Conservation (phyloP, 2,329 filamentous ascomycete species). For the Curvularia spicifera region DNA sequence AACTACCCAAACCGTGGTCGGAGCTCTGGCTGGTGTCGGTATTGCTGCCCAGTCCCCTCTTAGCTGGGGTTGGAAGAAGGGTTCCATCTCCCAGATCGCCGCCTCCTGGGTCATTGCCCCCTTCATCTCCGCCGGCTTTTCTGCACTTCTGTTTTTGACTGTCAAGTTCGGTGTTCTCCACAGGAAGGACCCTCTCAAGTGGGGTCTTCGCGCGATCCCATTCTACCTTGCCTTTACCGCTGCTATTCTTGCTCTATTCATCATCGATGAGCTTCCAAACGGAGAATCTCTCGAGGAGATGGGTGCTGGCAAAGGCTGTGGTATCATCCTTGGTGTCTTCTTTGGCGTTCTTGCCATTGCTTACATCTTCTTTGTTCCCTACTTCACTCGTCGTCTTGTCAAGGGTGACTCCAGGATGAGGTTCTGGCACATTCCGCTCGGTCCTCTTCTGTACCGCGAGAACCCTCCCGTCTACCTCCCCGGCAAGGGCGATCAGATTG, state of each 20-base stretch:
- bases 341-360: conserved; percentile 28
- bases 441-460: conserved; percentile 53
- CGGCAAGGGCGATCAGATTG: conserved; percentile 45
- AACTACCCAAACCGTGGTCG: conserved; percentile 67
- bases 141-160: conserved; percentile 58
- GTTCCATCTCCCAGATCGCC: conserved; percentile 45
- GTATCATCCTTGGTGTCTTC: conserved; percentile 40
- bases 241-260: conserved; percentile 62
- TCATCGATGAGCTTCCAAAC: conserved; percentile 59
- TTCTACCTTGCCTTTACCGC: conserved; percentile 59
- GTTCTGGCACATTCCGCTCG: conserved; percentile 40
- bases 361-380: conserved; percentile 41
- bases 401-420: conserved; percentile 35
- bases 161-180: conserved; percentile 60
- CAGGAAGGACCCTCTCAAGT: conserved; percentile 57
- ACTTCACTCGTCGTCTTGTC: conserved; percentile 37
- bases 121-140: conserved; percentile 56
- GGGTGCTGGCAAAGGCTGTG: conserved; percentile 37
- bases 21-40: conserved; percentile 66
- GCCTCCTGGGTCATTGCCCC: conserved; percentile 60
- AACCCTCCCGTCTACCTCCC: conserved; percentile 52
- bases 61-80: conserved; percentile 37
- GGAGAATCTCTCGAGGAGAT: conserved; percentile 39
- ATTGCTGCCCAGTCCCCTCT: conserved; percentile 52
- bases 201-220: conserved; percentile 58